Percentiles rank a stretch among this genome's conserved stretches.
Evolutionary conservation across 257 asterid genomes (phyloP).

Genomic region (Jacaranda mimosifolia): DNA sequence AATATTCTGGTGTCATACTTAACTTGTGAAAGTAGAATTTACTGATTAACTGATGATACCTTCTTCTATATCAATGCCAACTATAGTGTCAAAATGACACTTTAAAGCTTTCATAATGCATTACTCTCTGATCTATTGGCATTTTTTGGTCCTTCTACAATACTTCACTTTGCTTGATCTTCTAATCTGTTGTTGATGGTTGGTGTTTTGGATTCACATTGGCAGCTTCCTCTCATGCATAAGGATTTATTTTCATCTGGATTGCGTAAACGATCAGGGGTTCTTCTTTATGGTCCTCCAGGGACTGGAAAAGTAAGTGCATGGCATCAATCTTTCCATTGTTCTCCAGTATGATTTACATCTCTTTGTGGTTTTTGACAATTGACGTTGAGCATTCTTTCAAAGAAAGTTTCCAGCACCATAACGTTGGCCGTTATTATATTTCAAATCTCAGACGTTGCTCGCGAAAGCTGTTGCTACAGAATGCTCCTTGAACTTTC

Average conservation of each 20-base stretch:
- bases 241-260: conserved; percentile 98
- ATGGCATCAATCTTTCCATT: conserved; percentile 12
- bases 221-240: conserved; percentile 94
- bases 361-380: neutral
- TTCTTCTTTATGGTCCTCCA: conserved; percentile 99
- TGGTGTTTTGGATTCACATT: conserved; percentile 36
- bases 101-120: conserved; percentile 10
- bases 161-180: conserved; percentile 16
- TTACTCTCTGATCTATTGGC: neutral
- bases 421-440: conserved; percentile 31
- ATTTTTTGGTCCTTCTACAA: neutral
- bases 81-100: neutral
- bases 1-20: conserved; percentile 5
- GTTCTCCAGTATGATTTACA: conserved; percentile 18
- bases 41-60: neutral
- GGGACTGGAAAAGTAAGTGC: conserved; percentile 95
- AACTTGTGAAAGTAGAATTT: conserved; percentile 1
- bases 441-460: conserved; percentile 72
- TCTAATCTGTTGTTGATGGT: conserved; percentile 27
- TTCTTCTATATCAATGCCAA: neutral
- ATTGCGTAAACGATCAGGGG: conserved; percentile 95
- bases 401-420: conserved; percentile 21
- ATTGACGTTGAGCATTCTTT: conserved; percentile 16
- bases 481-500: conserved; percentile 93
- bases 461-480: conserved; percentile 99